phyloP scores from a whole-genome alignment of 2,329 filamentous ascomycete species.

The Capronia coronata region DNA sequence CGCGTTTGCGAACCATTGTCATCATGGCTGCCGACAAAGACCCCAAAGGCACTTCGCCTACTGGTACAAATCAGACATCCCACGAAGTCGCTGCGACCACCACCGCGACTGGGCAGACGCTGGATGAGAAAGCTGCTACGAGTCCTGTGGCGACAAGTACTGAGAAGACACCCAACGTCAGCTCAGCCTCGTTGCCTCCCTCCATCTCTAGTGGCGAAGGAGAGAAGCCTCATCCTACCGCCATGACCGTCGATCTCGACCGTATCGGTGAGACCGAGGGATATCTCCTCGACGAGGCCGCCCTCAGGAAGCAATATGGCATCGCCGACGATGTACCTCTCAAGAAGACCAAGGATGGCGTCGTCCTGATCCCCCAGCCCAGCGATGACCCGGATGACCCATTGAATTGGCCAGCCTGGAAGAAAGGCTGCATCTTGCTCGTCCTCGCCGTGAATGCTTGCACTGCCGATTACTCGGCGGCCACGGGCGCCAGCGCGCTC shows the following conservation, averaged over 20 bases:
- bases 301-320: conserved; percentile 22
- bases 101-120: neutral
- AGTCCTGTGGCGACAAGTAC: neutral
- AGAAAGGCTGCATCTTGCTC: conserved; percentile 47
- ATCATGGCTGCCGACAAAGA: neutral
- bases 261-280: conserved; percentile 27
- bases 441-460: conserved; percentile 45
- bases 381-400: conserved; percentile 48
- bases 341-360: conserved; percentile 36
- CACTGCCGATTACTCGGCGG: conserved; percentile 47
- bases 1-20: neutral
- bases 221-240: conserved; percentile 7
- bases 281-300: conserved; percentile 27
- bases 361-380: conserved; percentile 51
- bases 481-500: conserved; percentile 41
- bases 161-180: neutral
- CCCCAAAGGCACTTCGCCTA: neutral
- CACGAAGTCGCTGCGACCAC: neutral
- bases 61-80: neutral
- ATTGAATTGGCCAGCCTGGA: conserved; percentile 47
- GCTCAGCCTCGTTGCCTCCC: conserved; percentile 7
- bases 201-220: conserved; percentile 20
- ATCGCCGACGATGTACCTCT: conserved; percentile 29
- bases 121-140: neutral
- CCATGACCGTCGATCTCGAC: conserved; percentile 24